Percentiles rank a stretch among this genome's conserved stretches.
These are phyloP conservation scores for Myriosclerotinia curreyana DNA, from an alignment of 2,329 filamentous ascomycete genomes.

Conservation along the genomic window DNA sequence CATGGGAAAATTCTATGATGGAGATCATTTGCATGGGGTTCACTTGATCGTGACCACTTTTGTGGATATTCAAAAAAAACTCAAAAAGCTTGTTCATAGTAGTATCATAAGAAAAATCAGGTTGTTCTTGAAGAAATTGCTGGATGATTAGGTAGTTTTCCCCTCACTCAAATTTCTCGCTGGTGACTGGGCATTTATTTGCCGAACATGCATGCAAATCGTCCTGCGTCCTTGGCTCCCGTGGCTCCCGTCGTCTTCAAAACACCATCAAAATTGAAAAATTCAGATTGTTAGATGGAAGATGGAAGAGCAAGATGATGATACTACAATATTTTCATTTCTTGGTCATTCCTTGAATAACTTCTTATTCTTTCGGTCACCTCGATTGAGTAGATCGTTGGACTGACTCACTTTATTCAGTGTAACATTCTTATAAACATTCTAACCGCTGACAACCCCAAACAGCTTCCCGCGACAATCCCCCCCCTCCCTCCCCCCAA, in stretches of 20 bases:
- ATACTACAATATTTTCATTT: not conserved
- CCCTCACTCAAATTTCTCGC: slow-evolving; percentile 8
- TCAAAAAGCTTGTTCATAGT: slow-evolving; percentile 13
- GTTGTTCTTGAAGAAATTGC: not conserved
- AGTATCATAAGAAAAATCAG: slow-evolving; percentile 5
- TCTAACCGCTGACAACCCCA: slow-evolving; percentile 15
- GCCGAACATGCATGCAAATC: slow-evolving; percentile 17
- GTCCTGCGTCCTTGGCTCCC: slow-evolving; percentile 11
- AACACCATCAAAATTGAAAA: no score
- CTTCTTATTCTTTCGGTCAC: not conserved
- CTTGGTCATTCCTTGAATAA: not conserved
- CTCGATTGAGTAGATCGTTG: slow-evolving; percentile 2
- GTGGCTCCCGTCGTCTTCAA: slow-evolving; percentile 12
- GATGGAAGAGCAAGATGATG: no score
- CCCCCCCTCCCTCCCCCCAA: not conserved
- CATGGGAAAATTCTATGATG: not conserved
- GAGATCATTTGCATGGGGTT: not conserved
- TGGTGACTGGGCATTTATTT: no score
- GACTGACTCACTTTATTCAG: slow-evolving; percentile 7
- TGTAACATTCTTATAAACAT: not conserved
- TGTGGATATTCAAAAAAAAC: not conserved
- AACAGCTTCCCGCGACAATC: slow-evolving; percentile 7
- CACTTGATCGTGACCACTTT: slow-evolving; percentile 4
- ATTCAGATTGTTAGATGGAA: no score
- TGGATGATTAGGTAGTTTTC: not conserved